Base-by-base conservation (phyloP, 2,329 filamentous ascomycete species). In the Cladosporium sp. region DNA sequence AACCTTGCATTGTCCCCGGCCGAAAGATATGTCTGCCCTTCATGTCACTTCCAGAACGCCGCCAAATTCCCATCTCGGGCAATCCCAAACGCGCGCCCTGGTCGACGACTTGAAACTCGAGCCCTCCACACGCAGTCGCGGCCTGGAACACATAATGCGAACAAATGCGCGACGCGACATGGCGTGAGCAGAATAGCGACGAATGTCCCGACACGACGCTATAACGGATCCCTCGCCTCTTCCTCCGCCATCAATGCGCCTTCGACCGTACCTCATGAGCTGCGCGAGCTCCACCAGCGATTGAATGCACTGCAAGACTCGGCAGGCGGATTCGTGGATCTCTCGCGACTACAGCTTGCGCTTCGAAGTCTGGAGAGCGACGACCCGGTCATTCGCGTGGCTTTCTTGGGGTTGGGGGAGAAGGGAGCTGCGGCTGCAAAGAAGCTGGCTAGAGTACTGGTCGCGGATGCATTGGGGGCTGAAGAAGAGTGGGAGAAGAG, bases 271-370 rank as follows among this genome's bases (percentile, higher is more conserved):
- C 79, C 80, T 0, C 59, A 71, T n/a, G 66, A 65, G 18, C 74
- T 78, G 55, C 68, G 70, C 50, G 78, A 85, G 57, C 78, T 89
- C 4, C 75, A 85, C 55, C 68, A 75, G 38, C 73, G 80, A 2
- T 72, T 91, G 0, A 66, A 75, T 1, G 76, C 80, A 18, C 73
- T 92, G 2, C 77, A 86, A 59, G 79, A 78, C 45, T 72, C 80
- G 43, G 81, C 82, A 2, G 76, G 80, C 19, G 78, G 75, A 52
- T 78, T 83, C 58, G 76, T 87, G 47, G 86, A 86, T 61, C 75
- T 85, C n/a, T 82, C 85, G 24, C 77, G 85, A 50, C 65, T 91
- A 40, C 84, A 88, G 66, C 78, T 92, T 58, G 87, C 86, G 11
- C 70, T 89, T 18, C 78, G 82, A 56, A 83, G 86, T 18, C 63